These are phyloP conservation scores for Myriosclerotinia scirpicola DNA, from an alignment of 2,329 filamentous ascomycete genomes.

Conservation along the genomic window DNA sequence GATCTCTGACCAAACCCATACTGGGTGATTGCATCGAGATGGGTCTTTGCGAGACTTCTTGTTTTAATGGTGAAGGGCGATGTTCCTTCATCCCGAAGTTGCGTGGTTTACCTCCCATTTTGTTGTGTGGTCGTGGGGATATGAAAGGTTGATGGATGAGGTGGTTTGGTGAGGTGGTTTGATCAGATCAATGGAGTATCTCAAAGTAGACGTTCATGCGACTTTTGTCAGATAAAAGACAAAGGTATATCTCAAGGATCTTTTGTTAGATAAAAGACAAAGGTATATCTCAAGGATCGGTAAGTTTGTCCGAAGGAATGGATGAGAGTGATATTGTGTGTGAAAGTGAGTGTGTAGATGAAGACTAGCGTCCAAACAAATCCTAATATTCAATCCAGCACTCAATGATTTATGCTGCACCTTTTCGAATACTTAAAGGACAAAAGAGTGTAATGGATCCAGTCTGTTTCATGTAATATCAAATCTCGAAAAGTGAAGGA, in stretches of 20 bases:
- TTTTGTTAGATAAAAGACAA: neutral
- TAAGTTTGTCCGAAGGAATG: neutral
- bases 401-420: neutral
- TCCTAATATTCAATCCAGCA: slow-evolving; percentile 8
- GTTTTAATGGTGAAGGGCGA: slow-evolving; percentile 39
- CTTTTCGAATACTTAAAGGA: neutral
- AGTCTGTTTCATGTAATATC: neutral
- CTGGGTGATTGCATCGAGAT: slow-evolving; percentile 25
- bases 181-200: neutral
- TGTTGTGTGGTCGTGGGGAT: neutral
- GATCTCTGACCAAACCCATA: slow-evolving; percentile 38
- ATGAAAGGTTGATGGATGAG: neutral
- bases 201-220: neutral
- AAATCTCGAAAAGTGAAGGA: neutral
- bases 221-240: neutral
- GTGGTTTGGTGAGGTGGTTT: neutral
- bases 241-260: neutral
- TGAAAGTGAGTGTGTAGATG: neutral
- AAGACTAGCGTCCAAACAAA: neutral
- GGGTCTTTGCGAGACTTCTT: slow-evolving; percentile 31
- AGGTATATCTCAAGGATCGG: neutral
- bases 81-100: slow-evolving; percentile 28
- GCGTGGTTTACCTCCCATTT: slow-evolving; percentile 33
- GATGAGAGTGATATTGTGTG: neutral
- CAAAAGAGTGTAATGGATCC: neutral